These are phyloP conservation scores for Calonectria honghensis DNA, from an alignment of 2,329 filamentous ascomycete genomes.

Conservation along the genomic window DNA sequence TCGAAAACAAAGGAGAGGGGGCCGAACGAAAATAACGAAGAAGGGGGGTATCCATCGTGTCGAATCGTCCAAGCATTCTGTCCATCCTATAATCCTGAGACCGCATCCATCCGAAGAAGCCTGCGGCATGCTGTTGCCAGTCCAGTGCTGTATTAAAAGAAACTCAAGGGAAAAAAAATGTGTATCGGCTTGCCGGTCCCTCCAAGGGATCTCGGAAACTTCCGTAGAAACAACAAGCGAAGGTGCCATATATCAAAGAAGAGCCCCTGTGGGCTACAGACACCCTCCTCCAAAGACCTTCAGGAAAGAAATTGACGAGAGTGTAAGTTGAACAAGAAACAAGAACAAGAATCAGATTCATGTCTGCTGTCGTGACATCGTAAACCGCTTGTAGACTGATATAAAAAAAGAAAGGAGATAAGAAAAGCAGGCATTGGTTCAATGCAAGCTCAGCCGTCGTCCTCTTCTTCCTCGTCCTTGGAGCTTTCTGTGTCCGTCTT, in stretches of 20 bases:
- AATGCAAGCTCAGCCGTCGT: constrained; percentile 61
- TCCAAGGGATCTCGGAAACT: constrained; percentile 30
- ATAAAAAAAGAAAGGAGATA: constrained; percentile 54
- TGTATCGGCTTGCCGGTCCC: constrained; percentile 16
- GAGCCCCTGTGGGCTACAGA: constrained; percentile 41
- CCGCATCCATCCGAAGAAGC: constrained; percentile 47
- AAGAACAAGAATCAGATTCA: constrained; percentile 51
- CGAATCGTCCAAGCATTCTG: constrained; percentile 67
- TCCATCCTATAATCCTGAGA: constrained; percentile 60
- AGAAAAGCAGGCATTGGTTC: constrained; percentile 39
- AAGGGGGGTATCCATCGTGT: constrained; percentile 66
- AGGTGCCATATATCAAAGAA: constrained; percentile 42
- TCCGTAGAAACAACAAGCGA: constrained; percentile 43
- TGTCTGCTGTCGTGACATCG: constrained; percentile 61
- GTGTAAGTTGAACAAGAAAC: constrained; percentile 43
- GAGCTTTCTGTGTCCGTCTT: constrained; percentile 68
- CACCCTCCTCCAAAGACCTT: constrained; percentile 39
- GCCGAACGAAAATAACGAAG: constrained; percentile 52
- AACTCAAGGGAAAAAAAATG: constrained; percentile 39
- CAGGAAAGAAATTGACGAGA: constrained; percentile 35
- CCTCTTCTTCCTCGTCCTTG: constrained; percentile 66
- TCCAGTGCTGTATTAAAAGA: constrained; percentile 61
- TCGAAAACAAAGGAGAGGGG: constrained; percentile 47
- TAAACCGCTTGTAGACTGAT: constrained; percentile 57
- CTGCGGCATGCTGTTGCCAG: constrained; percentile 62